A percentile compares a stretch with the other conserved stretches of the same genome.
These are phyloP conservation scores for Gaeumannomyces tritici DNA, from an alignment of 2,329 filamentous ascomycete species.

Conservation along the genomic window DNA sequence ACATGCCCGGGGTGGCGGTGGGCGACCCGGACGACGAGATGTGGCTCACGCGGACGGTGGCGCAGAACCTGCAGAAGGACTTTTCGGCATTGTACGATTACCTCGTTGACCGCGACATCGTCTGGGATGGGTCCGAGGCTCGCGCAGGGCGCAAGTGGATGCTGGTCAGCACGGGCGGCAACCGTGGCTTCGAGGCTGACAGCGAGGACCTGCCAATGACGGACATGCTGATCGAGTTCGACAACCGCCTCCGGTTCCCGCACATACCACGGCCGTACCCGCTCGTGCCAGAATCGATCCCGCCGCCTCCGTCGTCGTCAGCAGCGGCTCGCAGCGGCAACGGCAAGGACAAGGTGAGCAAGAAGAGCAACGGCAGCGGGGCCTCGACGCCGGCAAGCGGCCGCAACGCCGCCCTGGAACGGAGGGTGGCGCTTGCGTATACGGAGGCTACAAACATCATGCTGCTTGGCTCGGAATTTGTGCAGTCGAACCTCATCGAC, in stretches of 20 bases:
- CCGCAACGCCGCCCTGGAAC: slow-evolving; percentile 26
- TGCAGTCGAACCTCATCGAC: slow-evolving; percentile 44
- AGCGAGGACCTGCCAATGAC: slow-evolving; percentile 50
- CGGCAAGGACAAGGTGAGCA: slow-evolving; percentile 18
- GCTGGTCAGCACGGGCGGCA: slow-evolving; percentile 40
- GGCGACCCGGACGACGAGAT: slow-evolving; percentile 29
- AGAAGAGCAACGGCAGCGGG: slow-evolving; percentile 15
- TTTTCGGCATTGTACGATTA: slow-evolving; percentile 64
- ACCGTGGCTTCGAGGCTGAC: slow-evolving; percentile 38
- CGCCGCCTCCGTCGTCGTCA: slow-evolving; percentile 2
- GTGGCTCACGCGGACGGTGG: slow-evolving; percentile 53
- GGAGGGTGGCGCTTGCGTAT: slow-evolving; percentile 45
- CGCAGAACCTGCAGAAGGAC: slow-evolving; percentile 49
- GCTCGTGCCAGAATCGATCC: slow-evolving; percentile 45
- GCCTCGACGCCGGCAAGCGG: not conserved
- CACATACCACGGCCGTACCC: slow-evolving; percentile 61
- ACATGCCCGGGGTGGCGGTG: slow-evolving; percentile 7
- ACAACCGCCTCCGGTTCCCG: slow-evolving; percentile 52
- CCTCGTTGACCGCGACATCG: slow-evolving; percentile 55
- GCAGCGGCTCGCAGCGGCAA: slow-evolving; percentile 3
- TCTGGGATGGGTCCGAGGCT: slow-evolving; percentile 55
- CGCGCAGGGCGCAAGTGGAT: slow-evolving; percentile 55
- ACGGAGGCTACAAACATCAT: slow-evolving; percentile 52
- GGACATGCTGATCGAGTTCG: slow-evolving; percentile 56
- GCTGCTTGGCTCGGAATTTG: slow-evolving; percentile 41